Conservation (phyloP, 1,284 basidiomycete species). For the Flammula alnicola region DNA sequence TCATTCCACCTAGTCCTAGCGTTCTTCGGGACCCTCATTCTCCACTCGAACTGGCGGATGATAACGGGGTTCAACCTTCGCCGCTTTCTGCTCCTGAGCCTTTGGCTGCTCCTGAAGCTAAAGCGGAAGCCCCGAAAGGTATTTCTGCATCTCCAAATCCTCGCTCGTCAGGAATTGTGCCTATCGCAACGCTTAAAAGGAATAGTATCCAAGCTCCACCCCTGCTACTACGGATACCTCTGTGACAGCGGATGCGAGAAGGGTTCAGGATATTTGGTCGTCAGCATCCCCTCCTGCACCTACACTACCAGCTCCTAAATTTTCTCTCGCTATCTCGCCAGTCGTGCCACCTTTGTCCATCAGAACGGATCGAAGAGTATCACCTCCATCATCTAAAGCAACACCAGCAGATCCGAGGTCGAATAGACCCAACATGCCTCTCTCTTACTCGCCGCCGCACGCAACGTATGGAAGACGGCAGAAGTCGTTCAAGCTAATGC, state of each 20-base stretch:
- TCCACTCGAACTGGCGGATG: slow-evolving; percentile 16
- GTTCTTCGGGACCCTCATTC: slow-evolving; percentile 22
- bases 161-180: slow-evolving; percentile 74
- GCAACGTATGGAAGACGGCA: slow-evolving; percentile 24
- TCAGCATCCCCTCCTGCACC: slow-evolving; percentile 18
- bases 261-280: slow-evolving; percentile 44
- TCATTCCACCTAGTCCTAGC: slow-evolving; percentile 37
- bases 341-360: slow-evolving; percentile 30
- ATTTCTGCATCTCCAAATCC: slow-evolving; percentile 62
- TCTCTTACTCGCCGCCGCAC: slow-evolving; percentile 25
- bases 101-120: neutral
- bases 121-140: slow-evolving; percentile 25
- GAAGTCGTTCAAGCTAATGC: slow-evolving; percentile 13
- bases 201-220: slow-evolving; percentile 32
- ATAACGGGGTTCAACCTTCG: slow-evolving; percentile 7
- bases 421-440: slow-evolving; percentile 7
- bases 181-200: slow-evolving; percentile 57
- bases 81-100: slow-evolving; percentile 2
- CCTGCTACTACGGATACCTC: slow-evolving; percentile 32
- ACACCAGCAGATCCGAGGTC: slow-evolving; percentile 18
- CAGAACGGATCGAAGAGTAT: slow-evolving; percentile 38
- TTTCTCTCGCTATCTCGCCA: slow-evolving; percentile 21
- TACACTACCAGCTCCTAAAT: slow-evolving; percentile 19
- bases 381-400: slow-evolving; percentile 38
- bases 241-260: slow-evolving; percentile 40